phyloP scores from a whole-genome alignment of 2,329 filamentous ascomycete species.

The Elsinoe arachidis region DNA sequence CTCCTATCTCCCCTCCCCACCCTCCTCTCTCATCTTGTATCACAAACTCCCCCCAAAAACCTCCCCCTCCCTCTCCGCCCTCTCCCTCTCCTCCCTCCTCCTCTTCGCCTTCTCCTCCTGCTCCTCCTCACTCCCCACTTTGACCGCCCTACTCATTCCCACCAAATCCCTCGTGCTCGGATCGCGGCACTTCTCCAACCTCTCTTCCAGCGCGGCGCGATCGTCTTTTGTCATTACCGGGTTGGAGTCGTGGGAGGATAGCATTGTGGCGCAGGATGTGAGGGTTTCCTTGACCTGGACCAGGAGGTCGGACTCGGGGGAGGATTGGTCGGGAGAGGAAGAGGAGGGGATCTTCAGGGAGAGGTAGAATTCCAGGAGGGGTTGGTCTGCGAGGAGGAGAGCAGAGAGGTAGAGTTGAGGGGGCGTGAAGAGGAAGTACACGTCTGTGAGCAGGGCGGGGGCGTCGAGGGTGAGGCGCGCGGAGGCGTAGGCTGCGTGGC shows the following conservation, averaged over 20 bases:
- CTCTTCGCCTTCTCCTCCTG: slow-evolving; percentile 33
- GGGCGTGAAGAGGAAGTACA: slow-evolving; percentile 93
- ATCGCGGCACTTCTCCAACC: slow-evolving; percentile 26
- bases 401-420: slow-evolving; percentile 88
- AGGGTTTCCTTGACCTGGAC: slow-evolving; percentile 33
- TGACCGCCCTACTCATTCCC: slow-evolving; percentile 55
- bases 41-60: slow-evolving; percentile 28
- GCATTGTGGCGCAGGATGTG: slow-evolving; percentile 31
- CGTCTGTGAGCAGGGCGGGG: slow-evolving; percentile 78
- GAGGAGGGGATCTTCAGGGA: slow-evolving; percentile 32
- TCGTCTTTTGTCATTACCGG: slow-evolving; percentile 26
- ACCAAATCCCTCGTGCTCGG: slow-evolving; percentile 46
- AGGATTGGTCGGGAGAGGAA: slow-evolving; percentile 12
- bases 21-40: not conserved
- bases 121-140: slow-evolving; percentile 26
- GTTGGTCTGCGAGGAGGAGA: slow-evolving; percentile 63
- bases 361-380: slow-evolving; percentile 45
- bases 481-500: slow-evolving; percentile 58
- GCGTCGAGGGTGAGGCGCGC: slow-evolving; percentile 63
- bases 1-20: not conserved
- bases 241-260: slow-evolving; percentile 24
- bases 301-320: slow-evolving; percentile 11
- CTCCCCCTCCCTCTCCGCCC: slow-evolving; percentile 32
- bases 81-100: slow-evolving; percentile 28
- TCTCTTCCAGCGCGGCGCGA: slow-evolving; percentile 45